Evolutionary conservation across 179 eudicot species (phyloP), one percentile per base, ranked within the genome.

Genomic region (Pouteria campechiana): DNA sequence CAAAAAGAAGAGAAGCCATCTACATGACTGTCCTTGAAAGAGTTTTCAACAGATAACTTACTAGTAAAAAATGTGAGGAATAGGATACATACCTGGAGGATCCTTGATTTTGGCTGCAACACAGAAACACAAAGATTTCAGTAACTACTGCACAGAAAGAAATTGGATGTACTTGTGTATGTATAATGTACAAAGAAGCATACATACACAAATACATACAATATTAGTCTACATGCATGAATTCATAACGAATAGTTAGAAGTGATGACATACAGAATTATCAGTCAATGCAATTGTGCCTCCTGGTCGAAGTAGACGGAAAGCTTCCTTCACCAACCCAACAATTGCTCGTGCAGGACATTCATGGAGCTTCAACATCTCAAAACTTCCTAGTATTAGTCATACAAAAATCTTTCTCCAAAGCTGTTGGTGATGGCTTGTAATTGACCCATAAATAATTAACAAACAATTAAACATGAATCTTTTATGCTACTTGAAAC

Each of bases 201-300:
- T n/a, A n/a, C n/a, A n/a, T n/a, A n/a, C n/a, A n/a, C n/a, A n/a
- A n/a, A n/a, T n/a, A n/a, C n/a, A n/a, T n/a, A n/a, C n/a, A n/a
- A n/a, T n/a, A n/a, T n/a, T n/a, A n/a, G n/a, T n/a, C n/a, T n/a
- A n/a, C n/a, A n/a, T n/a, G n/a, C n/a, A n/a, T n/a, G n/a, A n/a
- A n/a, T n/a, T n/a, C n/a, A n/a, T n/a, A n/a, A n/a, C n/a, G n/a
- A n/a, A n/a, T n/a, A n/a, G n/a, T n/a, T n/a, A n/a, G n/a, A n/a
- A n/a, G n/a, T n/a, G n/a, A n/a, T n/a, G n/a, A n/a, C n/a, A n/a
- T 78, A 89, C 97, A 60, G 95, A 89, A 54, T 81, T 84, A 54
- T 89, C 95, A 0, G 89, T 81, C 39, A 84, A 52, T 17, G 80
- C 89, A 46, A 89, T 41, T 54, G 95, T 89, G 34, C 97, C 97